A percentile compares a stretch with the other conserved stretches of the same genome.
phyloP scores from a whole-genome alignment of 352 stramenopile species.

The Phytophthora podocarpi region DNA sequence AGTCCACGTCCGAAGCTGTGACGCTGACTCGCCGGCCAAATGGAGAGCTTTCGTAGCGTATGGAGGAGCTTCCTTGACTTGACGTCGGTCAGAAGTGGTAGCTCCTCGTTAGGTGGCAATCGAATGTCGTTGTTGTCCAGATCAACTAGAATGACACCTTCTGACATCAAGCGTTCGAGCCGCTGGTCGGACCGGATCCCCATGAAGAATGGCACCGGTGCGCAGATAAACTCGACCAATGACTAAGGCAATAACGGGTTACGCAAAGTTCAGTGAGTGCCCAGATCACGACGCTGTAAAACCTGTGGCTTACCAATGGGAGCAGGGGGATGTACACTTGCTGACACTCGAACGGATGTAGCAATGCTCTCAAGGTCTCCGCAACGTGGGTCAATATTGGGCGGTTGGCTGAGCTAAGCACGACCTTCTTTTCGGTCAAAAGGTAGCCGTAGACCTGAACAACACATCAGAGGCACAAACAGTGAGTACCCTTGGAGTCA shows the following conservation, averaged over 20 bases:
- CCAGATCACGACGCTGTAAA: background rate
- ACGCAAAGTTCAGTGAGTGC: background rate
- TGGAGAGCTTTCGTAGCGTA: conserved; percentile 49
- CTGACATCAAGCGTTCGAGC: conserved; percentile 42
- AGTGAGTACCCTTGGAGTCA: conserved; percentile 1
- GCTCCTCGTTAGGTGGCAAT: conserved; percentile 43
- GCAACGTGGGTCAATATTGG: conserved; percentile 66
- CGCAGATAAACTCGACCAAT: conserved; percentile 71
- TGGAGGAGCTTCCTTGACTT: conserved; percentile 69
- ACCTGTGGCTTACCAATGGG: conserved; percentile 44
- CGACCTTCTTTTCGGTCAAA: conserved; percentile 74
- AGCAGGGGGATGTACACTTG: conserved; percentile 81
- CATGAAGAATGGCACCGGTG: conserved; percentile 84
- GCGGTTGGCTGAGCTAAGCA: conserved; percentile 57
- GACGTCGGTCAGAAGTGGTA: conserved; percentile 58
- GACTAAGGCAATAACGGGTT: conserved; percentile 34
- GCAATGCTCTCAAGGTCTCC: conserved; percentile 65
- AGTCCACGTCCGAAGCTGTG: conserved; percentile 23
- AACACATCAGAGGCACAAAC: conserved; percentile 1
- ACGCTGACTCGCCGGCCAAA: conserved; percentile 49
- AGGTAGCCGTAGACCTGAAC: conserved; percentile 56
- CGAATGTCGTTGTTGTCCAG: conserved; percentile 69
- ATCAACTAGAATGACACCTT: conserved; percentile 75
- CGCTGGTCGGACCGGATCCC: conserved; percentile 53
- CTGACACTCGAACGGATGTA: conserved; percentile 72